A percentile compares a stretch with the other conserved stretches of the same genome.
phyloP scores from a whole-genome alignment of 1,284 basidiomycete genomes.

The Flammula alnicola region DNA sequence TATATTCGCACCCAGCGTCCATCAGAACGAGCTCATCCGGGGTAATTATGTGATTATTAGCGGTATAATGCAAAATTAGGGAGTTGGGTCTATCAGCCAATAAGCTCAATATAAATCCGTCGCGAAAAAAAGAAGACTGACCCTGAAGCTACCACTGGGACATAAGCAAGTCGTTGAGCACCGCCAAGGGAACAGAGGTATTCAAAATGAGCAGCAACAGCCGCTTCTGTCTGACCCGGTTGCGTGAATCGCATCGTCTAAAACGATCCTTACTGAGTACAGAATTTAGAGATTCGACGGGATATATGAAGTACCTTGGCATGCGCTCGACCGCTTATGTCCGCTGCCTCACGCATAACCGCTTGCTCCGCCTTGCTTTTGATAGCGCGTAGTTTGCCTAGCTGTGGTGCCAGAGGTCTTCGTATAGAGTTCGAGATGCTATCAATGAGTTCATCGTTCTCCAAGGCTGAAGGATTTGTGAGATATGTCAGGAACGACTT shows the following conservation, averaged over 20 bases:
- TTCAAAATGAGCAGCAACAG: conserved; percentile 87
- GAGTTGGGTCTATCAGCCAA: conserved; percentile 70
- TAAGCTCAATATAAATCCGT: conserved; percentile 3
- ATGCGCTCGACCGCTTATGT: conserved; percentile 77
- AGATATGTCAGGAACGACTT: conserved; percentile 58
- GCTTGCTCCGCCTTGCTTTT: conserved; percentile 75
- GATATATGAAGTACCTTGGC: conserved; percentile 61
- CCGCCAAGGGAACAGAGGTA: conserved; percentile 83
- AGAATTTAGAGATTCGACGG: background rate
- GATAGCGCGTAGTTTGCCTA: conserved; percentile 66
- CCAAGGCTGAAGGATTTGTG: conserved; percentile 33
- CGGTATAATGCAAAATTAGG: conserved; percentile 90
- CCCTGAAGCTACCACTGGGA: conserved; percentile 95
- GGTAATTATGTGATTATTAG: conserved; percentile 80
- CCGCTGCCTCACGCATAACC: conserved; percentile 76
- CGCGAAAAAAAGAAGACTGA: conserved; percentile 41
- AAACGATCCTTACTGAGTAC: background rate
- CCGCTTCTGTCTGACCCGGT: conserved; percentile 74
- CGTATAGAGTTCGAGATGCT: conserved; percentile 51
- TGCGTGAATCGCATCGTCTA: conserved; percentile 85
- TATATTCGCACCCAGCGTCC: conserved; percentile 90
- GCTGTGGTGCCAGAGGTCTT: conserved; percentile 58
- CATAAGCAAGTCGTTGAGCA: conserved; percentile 86
- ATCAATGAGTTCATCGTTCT: conserved; percentile 56
- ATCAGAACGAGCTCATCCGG: conserved; percentile 83